phyloP scores from a whole-genome alignment of 441 rosid species.

The Populus trichocarpa region DNA sequence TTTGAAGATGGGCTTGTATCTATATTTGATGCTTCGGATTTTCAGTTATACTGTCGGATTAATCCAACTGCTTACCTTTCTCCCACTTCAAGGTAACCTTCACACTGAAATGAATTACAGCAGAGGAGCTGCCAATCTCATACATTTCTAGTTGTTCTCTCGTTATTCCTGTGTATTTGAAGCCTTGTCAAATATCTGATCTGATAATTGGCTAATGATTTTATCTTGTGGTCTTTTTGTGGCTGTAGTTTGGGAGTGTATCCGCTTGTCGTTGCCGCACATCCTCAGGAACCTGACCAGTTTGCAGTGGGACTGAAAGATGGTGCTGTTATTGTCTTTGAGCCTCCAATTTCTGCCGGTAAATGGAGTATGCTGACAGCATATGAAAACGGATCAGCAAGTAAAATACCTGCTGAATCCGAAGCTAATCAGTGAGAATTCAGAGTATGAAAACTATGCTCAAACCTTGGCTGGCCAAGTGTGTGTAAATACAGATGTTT shows the following conservation, averaged over 20 bases:
- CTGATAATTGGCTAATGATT: neutral
- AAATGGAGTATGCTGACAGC: slow-evolving; percentile 30
- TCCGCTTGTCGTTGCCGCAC: slow-evolving; percentile 46
- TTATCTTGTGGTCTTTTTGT: neutral
- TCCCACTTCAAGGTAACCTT: slow-evolving; percentile 21
- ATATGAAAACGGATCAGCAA: slow-evolving; percentile 23
- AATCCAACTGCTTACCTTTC: slow-evolving; percentile 34
- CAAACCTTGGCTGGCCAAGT: neutral
- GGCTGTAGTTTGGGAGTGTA: slow-evolving; percentile 31
- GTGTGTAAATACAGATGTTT: neutral
- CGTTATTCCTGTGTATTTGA: neutral
- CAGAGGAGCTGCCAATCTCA: neutral
- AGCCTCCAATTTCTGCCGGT: slow-evolving; percentile 31
- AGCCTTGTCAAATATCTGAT: neutral
- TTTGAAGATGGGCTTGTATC: slow-evolving; percentile 46
- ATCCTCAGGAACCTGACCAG: slow-evolving; percentile 53
- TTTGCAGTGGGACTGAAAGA: slow-evolving; percentile 50
- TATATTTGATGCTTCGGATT: slow-evolving; percentile 38
- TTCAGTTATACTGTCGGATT: slow-evolving; percentile 38
- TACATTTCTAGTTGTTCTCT: neutral
- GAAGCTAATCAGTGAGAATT: neutral
- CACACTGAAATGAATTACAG: neutral
- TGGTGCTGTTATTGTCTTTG: slow-evolving; percentile 44
- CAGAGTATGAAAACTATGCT: neutral
- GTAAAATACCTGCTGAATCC: slow-evolving; percentile 8